phyloP scores from a whole-genome alignment of 176 grass and related monocot species.

The Miscanthus lutarioriparius region DNA sequence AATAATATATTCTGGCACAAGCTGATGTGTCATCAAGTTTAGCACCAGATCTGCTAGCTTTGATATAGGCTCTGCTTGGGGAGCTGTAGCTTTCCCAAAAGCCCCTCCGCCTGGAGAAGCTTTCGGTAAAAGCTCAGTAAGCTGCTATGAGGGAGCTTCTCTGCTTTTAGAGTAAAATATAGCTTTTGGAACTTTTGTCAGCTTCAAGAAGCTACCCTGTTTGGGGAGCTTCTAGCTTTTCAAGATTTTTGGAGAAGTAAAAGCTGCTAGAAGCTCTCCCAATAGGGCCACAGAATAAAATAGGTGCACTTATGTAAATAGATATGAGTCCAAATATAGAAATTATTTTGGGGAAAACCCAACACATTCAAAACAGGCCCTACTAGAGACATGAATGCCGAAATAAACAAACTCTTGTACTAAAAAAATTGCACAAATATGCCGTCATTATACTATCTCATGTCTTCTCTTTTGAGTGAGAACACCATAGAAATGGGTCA shows the following conservation, averaged over 20 bases:
- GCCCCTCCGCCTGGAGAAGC: neutral
- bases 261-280: no score
- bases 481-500: neutral
- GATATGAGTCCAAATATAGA: neutral
- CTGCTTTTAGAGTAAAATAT: no score
- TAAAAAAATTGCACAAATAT: no score
- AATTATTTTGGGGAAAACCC: neutral
- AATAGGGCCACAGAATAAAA: neutral
- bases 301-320: neutral
- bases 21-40: neutral
- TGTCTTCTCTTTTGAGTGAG: neutral
- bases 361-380: neutral
- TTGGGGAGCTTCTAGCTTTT: no score
- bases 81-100: no score
- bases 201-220: no score
- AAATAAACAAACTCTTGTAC: no score
- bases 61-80: neutral
- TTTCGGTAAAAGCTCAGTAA: neutral
- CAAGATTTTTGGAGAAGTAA: neutral
- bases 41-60: neutral
- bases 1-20: neutral
- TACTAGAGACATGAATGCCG: neutral
- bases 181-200: no score
- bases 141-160: no score
- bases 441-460: no score